Base-by-base conservation (phyloP, 2,329 filamentous ascomycete species). In the Davidsoniella neocaledoniae region DNA sequence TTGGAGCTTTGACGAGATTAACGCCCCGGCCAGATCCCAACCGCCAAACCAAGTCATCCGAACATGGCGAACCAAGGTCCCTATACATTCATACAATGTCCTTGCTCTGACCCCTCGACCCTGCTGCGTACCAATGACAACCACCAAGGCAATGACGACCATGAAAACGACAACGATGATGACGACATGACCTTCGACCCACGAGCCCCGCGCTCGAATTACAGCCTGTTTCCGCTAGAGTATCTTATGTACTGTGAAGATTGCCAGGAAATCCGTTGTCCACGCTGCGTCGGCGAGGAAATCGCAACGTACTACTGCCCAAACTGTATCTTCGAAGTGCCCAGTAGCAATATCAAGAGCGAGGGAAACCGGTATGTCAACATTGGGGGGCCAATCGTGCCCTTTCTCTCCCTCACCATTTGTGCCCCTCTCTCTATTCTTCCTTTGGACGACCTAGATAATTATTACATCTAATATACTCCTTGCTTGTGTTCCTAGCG, bases 221-320 rank as follows among this genome's bases (percentile, higher is more conserved):
- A 86, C 70, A 88, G 86, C 56, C 72, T 98, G 29, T 95, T 90
- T 61, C 90, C 91, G 1, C 79, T 95, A 42, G 90, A 96, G 60
- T 81, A 95, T 61, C 76, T 98, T 23, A 74, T 96, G 39, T 98
- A 94, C 68, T 98, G 91, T 69, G 90, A 94, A 62, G 91, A 96
- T 63, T 98, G 91, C 64, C 86, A 94, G 62, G 83, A 94, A 64
- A 94, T 96, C 54, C 83, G 91, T 57, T 98, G 91, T 62, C 85
- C 86, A 5, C 74, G 87, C 66, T 98, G 91, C 61, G 84, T 93
- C 49, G 77, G 81, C 44, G 91, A 98, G 62, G 91, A 98, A 66
- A 87, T 94, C 50, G 80, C 94, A 44, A 91, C 86, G 49, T 95
- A 87, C 72, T 98, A 86, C 65, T 98, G 91, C 60, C 91, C 91